Evolutionary conservation across 148 eudicot genomes (phyloP), one percentile per base, ranked within the genome.

Genomic region (Cornus controversa): DNA sequence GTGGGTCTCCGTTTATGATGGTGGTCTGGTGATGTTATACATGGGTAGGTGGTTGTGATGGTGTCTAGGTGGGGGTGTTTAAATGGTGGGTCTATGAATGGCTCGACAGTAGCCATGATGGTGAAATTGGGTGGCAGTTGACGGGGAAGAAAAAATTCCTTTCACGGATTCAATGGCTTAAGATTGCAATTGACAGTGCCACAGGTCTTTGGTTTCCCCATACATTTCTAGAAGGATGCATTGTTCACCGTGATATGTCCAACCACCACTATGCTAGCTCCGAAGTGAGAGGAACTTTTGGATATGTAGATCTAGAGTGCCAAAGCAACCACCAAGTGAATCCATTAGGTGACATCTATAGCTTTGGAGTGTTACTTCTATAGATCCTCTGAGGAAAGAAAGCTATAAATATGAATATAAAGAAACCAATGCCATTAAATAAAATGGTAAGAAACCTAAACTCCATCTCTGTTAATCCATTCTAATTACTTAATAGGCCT

Each of bases 201-300:
- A 31, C 72, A 62, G 87, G 87, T 68, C 82, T 84, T 36, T 78
- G 81, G 84, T 84, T 78, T 84, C 84, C 81, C 23, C 87, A 84
- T 60, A 84, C 79, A 4, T 84, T 78, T 73, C 71, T 71, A 2
- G 71, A 81, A 64, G 82, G 87, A 25, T 75, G 80, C 82, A 81
- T 84, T 34, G 80, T 78, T 72, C 87, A 81, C 67, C 84, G 84
- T 11, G 87, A 81, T 69, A 74, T 84, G 72, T 74, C 28, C 45
- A 40, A 40, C n/a, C n/a, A n/a, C n/a, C n/a, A n/a, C 75, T 69
- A 73, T 36, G 76, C 45, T 28, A 85, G 80, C 76, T 85, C 87
- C 65, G 87, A 85, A 82, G 85, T 85, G 53, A 72, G 85, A 82
- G 87, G 87, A 68, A 85, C 85, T 9, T 79, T 81, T 66, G 87